Conservation (phyloP, 1,284 basidiomycete genomes). For the Cryptococcus neoformans region DNA sequence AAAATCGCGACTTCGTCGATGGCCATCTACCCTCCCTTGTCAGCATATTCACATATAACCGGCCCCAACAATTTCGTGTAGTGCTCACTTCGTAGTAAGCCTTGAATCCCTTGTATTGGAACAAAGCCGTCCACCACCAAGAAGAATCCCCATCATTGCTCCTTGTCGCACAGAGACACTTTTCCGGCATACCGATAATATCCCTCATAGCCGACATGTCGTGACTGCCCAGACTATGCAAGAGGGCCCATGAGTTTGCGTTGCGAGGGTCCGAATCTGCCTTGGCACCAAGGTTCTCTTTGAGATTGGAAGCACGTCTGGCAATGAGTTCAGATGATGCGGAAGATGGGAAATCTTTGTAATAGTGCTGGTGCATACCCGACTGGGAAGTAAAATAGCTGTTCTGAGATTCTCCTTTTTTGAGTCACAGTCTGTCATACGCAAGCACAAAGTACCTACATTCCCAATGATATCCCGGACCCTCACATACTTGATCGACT, state of each 20-base stretch:
- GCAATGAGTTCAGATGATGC: constrained; percentile 20
- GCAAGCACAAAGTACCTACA: constrained; percentile 18
- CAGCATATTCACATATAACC: constrained; percentile 14
- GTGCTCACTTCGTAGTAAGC: constrained; percentile 42
- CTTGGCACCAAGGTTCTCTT: constrained; percentile 29
- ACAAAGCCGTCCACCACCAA: constrained; percentile 26
- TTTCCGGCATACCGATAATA: constrained; percentile 44
- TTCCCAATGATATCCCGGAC: constrained; percentile 52
- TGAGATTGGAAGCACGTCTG: constrained; percentile 18
- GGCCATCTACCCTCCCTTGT: constrained; percentile 29
- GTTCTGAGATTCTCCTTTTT: constrained; percentile 29
- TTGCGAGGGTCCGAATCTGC: constrained; percentile 23
- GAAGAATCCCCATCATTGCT: constrained; percentile 18
- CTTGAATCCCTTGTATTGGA: constrained; percentile 32
- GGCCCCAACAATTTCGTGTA: neutral
- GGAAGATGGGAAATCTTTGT: constrained; percentile 32
- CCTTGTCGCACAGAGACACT: constrained; percentile 29
- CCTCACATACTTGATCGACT: constrained; percentile 38
- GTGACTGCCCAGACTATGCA: constrained; percentile 46
- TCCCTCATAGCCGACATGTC: constrained; percentile 52
- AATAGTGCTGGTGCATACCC: constrained; percentile 39
- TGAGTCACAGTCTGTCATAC: neutral
- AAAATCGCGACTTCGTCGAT: constrained; percentile 50
- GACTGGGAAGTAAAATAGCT: constrained; percentile 45
- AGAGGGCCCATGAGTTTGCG: constrained; percentile 33